Evolutionary conservation across 2,329 filamentous ascomycete genomes (phyloP).

Genomic region (Emergomyces orientalis): DNA sequence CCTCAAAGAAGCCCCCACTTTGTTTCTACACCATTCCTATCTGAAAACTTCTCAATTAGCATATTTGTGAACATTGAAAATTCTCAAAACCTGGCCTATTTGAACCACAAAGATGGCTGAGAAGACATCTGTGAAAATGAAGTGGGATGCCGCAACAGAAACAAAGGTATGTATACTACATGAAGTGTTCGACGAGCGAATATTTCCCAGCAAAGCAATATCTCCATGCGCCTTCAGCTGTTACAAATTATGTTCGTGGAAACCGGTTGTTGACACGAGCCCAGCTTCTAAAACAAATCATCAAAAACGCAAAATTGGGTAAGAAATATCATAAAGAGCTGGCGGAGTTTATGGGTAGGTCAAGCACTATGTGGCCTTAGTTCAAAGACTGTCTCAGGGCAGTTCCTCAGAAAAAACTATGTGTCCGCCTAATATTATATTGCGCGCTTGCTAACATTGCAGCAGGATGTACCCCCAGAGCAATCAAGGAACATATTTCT

Average conservation of each 20-base stretch:
- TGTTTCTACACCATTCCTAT: neutral
- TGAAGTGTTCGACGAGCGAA: neutral
- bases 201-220: neutral
- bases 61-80: neutral
- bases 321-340: constrained; percentile 17
- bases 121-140: constrained; percentile 20
- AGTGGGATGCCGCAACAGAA: constrained; percentile 20
- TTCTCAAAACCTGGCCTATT: neutral
- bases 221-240: neutral
- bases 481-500: neutral
- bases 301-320: constrained; percentile 10
- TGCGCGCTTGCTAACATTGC: neutral
- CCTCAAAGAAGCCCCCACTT: no score
- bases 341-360: constrained; percentile 18
- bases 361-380: neutral
- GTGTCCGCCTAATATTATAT: neutral
- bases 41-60: neutral
- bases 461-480: neutral
- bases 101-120: neutral
- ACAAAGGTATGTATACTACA: constrained; percentile 19
- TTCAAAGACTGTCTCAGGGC: no score
- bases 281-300: constrained; percentile 19
- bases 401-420: neutral
- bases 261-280: neutral
- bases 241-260: neutral